Base-by-base conservation (phyloP, 768 basidiomycete genomes). In the Dendrothele bispora region DNA sequence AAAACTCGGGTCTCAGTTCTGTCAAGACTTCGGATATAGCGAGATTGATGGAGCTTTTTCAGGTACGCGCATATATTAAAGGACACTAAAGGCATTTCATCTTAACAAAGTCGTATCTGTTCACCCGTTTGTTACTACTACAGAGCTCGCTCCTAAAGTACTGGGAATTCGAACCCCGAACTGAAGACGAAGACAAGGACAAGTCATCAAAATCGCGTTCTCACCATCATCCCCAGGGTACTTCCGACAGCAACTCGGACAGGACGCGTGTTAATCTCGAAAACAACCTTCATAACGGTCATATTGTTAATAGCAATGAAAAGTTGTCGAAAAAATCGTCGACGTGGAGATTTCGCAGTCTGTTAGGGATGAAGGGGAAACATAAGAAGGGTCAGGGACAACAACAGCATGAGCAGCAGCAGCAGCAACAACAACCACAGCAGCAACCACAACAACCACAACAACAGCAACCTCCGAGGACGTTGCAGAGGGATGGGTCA, bases 21-120 rank as follows among this genome's bases (percentile, higher is more conserved):
- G 75, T 92, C 48, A 82, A 78, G 62, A 88, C 89, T 3, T 85
- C 87, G 55, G 91, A 93, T 55, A 71, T 92, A 32, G 87, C 90
- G 6, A 75, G 88, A 17, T 69, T 92, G 14, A 89, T 93, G 87
- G 91, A 91, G 55, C 66, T 91, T 3, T 90, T 91, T 58, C 90
- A 91, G 68, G 86, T 79, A 50, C 47, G 64, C 43, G 29, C 39
- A 12, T 5, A 8, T 46, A 25, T 18, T 27, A 15, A n/a, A 38
- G 29, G 39, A 27, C n/a, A 27, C 3, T 18, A 10, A n/a, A n/a
- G n/a, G n/a, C n/a, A n/a, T n/a, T n/a, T n/a, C n/a, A n/a, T n/a
- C n/a, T n/a, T n/a, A n/a, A n/a, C n/a, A n/a, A n/a, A n/a, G n/a
- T n/a, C n/a, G n/a, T n/a, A n/a, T n/a, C n/a, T 40, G 24, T 39